Evolutionary conservation across 495 filamentous ascomycete species (phyloP).

Genomic region (Pyronema domesticum): DNA sequence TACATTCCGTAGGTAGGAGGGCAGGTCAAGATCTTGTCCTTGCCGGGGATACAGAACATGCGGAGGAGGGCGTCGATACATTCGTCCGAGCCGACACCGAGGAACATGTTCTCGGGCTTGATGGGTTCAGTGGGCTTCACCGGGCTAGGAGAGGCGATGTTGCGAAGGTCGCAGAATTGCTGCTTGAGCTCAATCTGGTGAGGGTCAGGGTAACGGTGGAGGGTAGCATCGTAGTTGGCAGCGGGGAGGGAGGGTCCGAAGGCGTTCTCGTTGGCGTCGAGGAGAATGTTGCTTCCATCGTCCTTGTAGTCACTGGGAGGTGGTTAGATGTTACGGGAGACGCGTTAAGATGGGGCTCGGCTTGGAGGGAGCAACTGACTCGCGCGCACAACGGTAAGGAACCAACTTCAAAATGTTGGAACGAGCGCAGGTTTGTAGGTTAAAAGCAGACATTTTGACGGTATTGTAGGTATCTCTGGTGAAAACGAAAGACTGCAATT

Average conservation of each 20-base stretch:
- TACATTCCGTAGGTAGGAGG: constrained; percentile 99
- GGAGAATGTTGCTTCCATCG: constrained; percentile 85
- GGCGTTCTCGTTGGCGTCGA: constrained; percentile 96
- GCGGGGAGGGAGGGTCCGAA: constrained; percentile 50
- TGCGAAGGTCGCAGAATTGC: constrained; percentile 71
- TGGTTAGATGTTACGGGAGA: constrained; percentile 1
- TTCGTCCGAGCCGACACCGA: constrained; percentile 85
- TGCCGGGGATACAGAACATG: constrained; percentile 74
- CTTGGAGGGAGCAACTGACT: constrained; percentile 16
- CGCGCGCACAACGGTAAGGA: constrained; percentile 46
- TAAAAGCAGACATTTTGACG: constrained; percentile 33
- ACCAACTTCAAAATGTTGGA: constrained; percentile 67
- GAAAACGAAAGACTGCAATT: not conserved
- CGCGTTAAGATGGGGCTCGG: not conserved
- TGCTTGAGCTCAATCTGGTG: constrained; percentile 79
- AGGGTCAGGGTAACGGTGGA: constrained; percentile 95
- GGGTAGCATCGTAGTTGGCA: constrained; percentile 45
- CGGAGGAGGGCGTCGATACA: constrained; percentile 85
- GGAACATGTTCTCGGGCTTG: constrained; percentile 68
- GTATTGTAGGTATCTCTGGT: not conserved
- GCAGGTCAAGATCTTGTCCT: constrained; percentile 79
- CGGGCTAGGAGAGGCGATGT: constrained; percentile 60
- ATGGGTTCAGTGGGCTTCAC: constrained; percentile 37
- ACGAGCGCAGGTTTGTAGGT: constrained; percentile 63
- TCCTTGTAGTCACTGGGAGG: constrained; percentile 68